A percentile compares a stretch with the other conserved stretches of the same genome.
These are phyloP conservation scores for Heliophila coronopifolia DNA, from an alignment of 441 rosid species.

Conservation along the genomic window DNA sequence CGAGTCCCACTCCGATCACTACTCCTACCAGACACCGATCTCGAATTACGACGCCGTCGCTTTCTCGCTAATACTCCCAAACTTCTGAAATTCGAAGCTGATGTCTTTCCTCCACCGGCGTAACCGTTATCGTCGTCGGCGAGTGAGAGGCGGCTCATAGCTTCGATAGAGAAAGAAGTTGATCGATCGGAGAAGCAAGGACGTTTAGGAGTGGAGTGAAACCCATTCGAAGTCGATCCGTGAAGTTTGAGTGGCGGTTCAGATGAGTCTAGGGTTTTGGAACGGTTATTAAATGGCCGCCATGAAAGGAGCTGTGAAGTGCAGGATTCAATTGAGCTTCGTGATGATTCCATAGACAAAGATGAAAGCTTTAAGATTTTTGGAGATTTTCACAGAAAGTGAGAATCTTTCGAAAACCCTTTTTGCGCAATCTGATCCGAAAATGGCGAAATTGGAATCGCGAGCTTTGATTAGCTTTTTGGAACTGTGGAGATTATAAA, in stretches of 20 bases:
- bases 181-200: conserved; percentile 94
- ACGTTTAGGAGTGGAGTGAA: conserved; percentile 39
- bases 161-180: conserved; percentile 69
- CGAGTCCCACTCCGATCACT: conserved; percentile 81
- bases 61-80: conserved; percentile 52
- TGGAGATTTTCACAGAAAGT: background rate
- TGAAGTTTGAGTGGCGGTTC: conserved; percentile 32
- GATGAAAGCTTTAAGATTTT: conserved; percentile 13
- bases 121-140: conserved; percentile 44
- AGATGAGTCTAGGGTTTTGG: conserved; percentile 44
- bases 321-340: conserved; percentile 69
- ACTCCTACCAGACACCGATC: conserved; percentile 89
- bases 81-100: conserved; percentile 30
- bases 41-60: conserved; percentile 74
- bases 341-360: conserved; percentile 54
- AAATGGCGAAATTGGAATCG: too few species aligned
- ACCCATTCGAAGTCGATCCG: conserved; percentile 21
- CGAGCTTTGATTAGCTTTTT: too few species aligned
- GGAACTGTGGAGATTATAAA: too few species aligned
- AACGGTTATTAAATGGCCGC: conserved; percentile 57
- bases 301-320: conserved; percentile 63
- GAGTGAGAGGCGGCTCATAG: conserved; percentile 62
- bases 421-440: background rate
- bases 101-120: conserved; percentile 28
- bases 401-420: background rate